phyloP scores from a whole-genome alignment of 768 basidiomycete species.

The Termitomyces sp. region DNA sequence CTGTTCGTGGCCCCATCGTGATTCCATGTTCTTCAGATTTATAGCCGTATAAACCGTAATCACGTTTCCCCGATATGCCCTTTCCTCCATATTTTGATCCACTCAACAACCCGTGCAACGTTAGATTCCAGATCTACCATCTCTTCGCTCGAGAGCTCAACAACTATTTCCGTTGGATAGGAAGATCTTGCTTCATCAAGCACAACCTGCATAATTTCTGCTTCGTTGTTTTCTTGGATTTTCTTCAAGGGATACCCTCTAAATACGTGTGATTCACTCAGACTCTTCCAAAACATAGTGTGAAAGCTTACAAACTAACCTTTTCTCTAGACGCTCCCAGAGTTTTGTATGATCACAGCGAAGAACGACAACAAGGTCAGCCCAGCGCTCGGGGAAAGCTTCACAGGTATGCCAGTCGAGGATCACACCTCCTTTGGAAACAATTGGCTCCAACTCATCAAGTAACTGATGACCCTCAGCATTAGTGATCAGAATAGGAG shows the following conservation, averaged over 20 bases:
- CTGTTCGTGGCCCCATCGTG: background rate
- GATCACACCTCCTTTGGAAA: conserved; percentile 70
- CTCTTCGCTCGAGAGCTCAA: conserved; percentile 77
- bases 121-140: conserved; percentile 84
- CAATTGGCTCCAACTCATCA: conserved; percentile 81
- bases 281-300: conserved; percentile 2
- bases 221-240: conserved; percentile 97
- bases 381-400: conserved; percentile 93
- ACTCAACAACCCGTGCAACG: conserved; percentile 81
- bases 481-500: background rate
- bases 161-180: conserved; percentile 82
- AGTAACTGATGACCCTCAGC: conserved; percentile 56
- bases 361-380: conserved; percentile 91
- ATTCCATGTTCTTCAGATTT: background rate
- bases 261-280: conserved; percentile 10
- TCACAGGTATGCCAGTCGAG: conserved; percentile 97
- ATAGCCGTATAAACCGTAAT: background rate
- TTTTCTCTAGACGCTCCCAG: conserved; percentile 88
- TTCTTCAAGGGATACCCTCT: conserved; percentile 90
- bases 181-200: conserved; percentile 85
- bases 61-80: conserved; percentile 28
- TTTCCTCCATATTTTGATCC: conserved; percentile 76
- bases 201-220: conserved; percentile 96
- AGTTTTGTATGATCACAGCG: conserved; percentile 84
- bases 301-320: conserved; percentile 46